A percentile compares a stretch with the other conserved stretches of the same genome.
phyloP scores from a whole-genome alignment of 208 protist species.

The Wallacemonas sp. region DNA sequence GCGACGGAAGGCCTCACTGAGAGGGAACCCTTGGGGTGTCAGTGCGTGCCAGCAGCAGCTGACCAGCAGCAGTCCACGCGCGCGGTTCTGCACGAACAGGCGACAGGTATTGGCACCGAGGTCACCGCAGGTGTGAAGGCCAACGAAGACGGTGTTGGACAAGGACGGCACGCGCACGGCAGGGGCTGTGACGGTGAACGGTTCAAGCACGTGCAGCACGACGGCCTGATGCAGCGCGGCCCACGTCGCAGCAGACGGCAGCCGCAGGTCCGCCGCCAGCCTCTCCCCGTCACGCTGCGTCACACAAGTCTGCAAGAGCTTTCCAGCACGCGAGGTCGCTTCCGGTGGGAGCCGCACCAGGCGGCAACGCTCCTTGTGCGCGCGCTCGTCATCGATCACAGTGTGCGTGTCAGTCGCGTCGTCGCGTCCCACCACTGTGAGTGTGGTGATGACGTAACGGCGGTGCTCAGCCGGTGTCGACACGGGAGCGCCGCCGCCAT shows the following conservation, averaged over 20 bases:
- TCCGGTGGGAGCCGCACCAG: neutral
- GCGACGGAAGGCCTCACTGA: slow-evolving; percentile 46
- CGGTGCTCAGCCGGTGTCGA: too few relatives aligned
- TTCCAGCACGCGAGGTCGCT: neutral
- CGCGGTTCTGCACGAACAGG: slow-evolving; percentile 42
- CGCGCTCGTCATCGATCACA: slow-evolving; percentile 23
- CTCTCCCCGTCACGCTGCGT: neutral
- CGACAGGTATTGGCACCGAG: slow-evolving; percentile 82
- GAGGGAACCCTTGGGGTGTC: slow-evolving; percentile 66
- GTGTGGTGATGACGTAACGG: too few relatives aligned
- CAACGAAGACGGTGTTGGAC: slow-evolving; percentile 65
- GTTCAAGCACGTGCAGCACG: slow-evolving; percentile 35
- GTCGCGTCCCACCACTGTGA: slow-evolving; percentile 66
- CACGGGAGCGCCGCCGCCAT: slow-evolving; percentile 9
- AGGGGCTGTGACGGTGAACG: slow-evolving; percentile 19
- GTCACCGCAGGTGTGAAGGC: slow-evolving; percentile 87
- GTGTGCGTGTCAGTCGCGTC: slow-evolving; percentile 43
- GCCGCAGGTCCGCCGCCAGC: neutral
- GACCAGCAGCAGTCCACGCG: slow-evolving; percentile 76
- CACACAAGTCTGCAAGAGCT: neutral
- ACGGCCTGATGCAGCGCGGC: slow-evolving; percentile 21
- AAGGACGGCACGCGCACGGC: slow-evolving; percentile 67
- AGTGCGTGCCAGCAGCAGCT: slow-evolving; percentile 92
- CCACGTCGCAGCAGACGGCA: slow-evolving; percentile 24
- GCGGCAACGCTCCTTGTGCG: slow-evolving; percentile 11